Evolutionary conservation across 2,329 filamentous ascomycete species (phyloP), one percentile per base, ranked within the genome.

Genomic region (Ophiostoma quercus): DNA sequence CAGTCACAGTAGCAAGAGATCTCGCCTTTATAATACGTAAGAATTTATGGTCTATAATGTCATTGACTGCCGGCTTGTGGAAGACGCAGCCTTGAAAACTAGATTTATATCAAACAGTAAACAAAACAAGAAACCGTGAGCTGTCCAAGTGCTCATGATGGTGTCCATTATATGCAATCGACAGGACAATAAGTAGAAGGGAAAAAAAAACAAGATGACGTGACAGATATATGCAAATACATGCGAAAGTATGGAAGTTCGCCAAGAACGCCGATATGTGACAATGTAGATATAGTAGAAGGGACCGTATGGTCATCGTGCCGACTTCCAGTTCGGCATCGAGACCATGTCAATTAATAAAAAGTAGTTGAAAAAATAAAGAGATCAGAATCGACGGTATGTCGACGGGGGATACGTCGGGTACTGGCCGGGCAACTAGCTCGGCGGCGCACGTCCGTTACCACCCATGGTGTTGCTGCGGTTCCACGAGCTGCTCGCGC

Each of bases 371-470:
- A 5, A 66, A 67, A 32, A 9, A n/a, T 25, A 41, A 62, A 16
- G 63, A 51, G 41, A 47, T 43, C 39, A 66, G 16, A 11, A 14
- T n/a, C 16, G 62, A 6, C 29, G 62, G 19, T 65, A 22, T 12
- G 34, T 39, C 9, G 34, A 34, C 19, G 9, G 62, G 19, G 62
- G 62, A 39, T 41, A 22, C 62, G 62, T 65, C 34, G 34, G 62
- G 62, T 39, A 12, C 71, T 71, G 65, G 67, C 70, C 71, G 66
- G 41, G 72, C 66, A 22, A 68, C 73, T 74, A 74, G 67, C 68
- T 69, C 66, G 65, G 69, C 3, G 73, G 71, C 12, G 25, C 25
- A 29, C 71, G 67, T 11, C 72, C 71, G 16, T 16, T 29, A 1
- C 67, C 68, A 51, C 65, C 70, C 4, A 47, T 51, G 8, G 54